Evolutionary conservation across 2,329 filamentous ascomycete genomes (phyloP), one percentile per base, ranked within the genome.

Genomic region (Stachybotrys chartarum): DNA sequence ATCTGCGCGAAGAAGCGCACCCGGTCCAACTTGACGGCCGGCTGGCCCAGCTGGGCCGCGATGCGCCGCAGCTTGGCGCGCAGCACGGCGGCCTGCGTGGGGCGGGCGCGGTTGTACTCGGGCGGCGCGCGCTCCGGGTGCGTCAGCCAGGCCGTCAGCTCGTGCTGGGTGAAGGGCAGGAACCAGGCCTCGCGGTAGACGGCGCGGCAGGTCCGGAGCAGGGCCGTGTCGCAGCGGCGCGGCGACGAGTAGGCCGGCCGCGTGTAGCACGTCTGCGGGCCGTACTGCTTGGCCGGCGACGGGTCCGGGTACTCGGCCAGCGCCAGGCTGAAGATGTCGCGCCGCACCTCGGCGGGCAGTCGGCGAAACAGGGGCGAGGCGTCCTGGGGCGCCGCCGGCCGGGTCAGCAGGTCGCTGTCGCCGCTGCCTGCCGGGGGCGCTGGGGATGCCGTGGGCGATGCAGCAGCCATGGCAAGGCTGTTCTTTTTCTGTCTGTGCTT

Each of bases 311-410:
- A 72, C 32, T 73, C 71, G 6, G 70, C 64, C 4, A 79, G 63
- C 0, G 66, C 71, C 49, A 65, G 67, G 10, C 65, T 56, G 61
- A 79, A 83, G 51, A 83, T 78, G 1, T 66, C 61, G 57, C 70
- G 69, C 54, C 80, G 75, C 14, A 83, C 60, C 61, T 83, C 80
- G 16, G 72, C 71, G 0, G 80, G 79, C 0, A 82, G 61, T 1
- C 57, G 16, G 1, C 54, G 46, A 58, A 75, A 77, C 1, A 78
- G 61, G 1, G 60, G 66, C 14, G 56, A 66, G 1, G 54, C 8
- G 1, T 17, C 6, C n/a, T 68, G 66, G 0, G 59, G 35, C 3
- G 31, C 2, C 2, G 30, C 53, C 1, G 53, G 49, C 6, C 10
- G 6, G 0, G 57, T 48, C 1, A 59, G 53, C 4, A 52, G 30